phyloP scores from a whole-genome alignment of 83 land plant species.

The Larix sibirica region DNA sequence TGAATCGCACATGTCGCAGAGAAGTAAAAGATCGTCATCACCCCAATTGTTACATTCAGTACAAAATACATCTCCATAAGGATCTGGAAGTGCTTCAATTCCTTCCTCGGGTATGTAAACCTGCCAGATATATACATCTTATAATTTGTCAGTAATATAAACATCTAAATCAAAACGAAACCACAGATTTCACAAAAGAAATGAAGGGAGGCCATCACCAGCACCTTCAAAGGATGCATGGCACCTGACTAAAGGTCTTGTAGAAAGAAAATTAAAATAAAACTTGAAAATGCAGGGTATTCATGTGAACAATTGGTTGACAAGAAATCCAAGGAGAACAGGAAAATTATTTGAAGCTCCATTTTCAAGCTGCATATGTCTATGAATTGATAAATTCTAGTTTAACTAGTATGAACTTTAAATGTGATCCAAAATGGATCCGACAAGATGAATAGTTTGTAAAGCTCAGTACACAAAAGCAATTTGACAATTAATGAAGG shows the following conservation, averaged over 20 bases:
- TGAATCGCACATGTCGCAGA: constrained; percentile 90
- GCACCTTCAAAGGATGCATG: not conserved
- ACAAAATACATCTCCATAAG: constrained; percentile 55
- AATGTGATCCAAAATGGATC: no score
- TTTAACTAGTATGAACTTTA: no score
- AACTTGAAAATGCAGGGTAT: not conserved
- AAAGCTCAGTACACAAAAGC: no score
- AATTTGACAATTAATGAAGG: no score
- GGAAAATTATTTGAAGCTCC: no score
- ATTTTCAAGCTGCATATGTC: no score
- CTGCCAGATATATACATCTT: constrained; percentile 18
- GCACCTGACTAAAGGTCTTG: no score
- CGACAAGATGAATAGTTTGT: no score
- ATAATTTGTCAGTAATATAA: not conserved
- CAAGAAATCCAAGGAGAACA: no score
- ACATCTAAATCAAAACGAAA: not conserved
- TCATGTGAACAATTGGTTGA: not conserved
- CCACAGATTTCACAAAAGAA: not conserved
- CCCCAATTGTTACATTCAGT: constrained; percentile 48
- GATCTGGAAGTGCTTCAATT: constrained; percentile 33
- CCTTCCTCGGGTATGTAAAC: constrained; percentile 48
- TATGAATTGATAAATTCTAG: no score
- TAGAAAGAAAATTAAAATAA: not conserved
- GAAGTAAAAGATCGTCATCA: constrained; percentile 70
- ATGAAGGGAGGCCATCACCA: not conserved